A percentile compares a stretch with the other conserved stretches of the same genome.
phyloP scores from a whole-genome alignment of 768 basidiomycete species.

The Podaxis sp. region DNA sequence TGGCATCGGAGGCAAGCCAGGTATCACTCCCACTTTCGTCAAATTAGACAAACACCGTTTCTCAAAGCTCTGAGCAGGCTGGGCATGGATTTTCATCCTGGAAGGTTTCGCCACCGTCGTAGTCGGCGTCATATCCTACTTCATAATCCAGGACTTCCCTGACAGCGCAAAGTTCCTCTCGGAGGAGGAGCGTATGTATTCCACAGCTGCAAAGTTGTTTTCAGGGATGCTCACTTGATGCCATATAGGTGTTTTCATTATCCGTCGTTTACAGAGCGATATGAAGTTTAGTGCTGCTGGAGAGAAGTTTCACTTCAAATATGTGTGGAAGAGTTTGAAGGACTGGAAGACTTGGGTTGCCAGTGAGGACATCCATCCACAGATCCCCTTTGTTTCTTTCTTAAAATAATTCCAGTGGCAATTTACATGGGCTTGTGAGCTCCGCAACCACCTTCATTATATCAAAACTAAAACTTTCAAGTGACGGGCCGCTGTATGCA shows the following conservation, averaged over 20 bases:
- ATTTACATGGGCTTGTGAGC: constrained; percentile 68
- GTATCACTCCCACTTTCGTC: constrained; percentile 35
- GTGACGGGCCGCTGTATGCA: constrained; percentile 51
- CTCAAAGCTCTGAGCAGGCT: constrained; percentile 25
- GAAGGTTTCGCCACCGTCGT: constrained; percentile 69
- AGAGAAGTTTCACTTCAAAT: constrained; percentile 47
- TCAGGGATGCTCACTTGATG: neutral
- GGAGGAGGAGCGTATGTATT: constrained; percentile 49
- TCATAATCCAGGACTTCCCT: constrained; percentile 76
- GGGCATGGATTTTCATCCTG: constrained; percentile 73
- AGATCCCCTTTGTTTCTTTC: neutral
- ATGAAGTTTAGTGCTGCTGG: constrained; percentile 63
- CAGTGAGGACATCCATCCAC: constrained; percentile 36
- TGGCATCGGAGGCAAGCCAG: constrained; percentile 57
- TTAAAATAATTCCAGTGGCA: constrained; percentile 40
- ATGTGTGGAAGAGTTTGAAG: constrained; percentile 53
- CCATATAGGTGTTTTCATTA: constrained; percentile 50
- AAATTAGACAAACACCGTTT: constrained; percentile 12
- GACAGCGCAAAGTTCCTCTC: constrained; percentile 69
- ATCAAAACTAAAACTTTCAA: constrained; percentile 19
- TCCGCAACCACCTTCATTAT: neutral
- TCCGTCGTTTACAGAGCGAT: constrained; percentile 62
- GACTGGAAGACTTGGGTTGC: constrained; percentile 76
- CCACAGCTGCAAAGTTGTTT: neutral
- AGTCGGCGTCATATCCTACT: constrained; percentile 56